Conservation (phyloP, 352 stramenopile species). For the Globisporangium cylindrosporum region DNA sequence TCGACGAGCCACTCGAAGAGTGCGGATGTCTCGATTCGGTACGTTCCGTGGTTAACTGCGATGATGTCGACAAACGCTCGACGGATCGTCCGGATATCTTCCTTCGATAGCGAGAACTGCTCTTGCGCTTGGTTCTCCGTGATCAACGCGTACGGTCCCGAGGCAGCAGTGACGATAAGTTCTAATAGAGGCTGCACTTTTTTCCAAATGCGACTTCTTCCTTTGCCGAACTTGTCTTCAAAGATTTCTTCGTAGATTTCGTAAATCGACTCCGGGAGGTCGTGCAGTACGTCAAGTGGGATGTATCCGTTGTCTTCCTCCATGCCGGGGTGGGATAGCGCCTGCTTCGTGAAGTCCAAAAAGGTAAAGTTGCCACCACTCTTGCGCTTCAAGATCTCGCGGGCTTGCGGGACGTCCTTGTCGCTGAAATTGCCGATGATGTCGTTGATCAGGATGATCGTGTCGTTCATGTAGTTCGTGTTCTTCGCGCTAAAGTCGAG, state of each 20-base stretch:
- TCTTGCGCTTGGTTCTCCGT: constrained; percentile 65
- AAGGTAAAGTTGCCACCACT: constrained; percentile 77
- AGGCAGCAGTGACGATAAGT: constrained; percentile 65
- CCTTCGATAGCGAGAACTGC: constrained; percentile 45
- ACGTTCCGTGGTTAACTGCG: constrained; percentile 51
- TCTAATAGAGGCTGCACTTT: constrained; percentile 73
- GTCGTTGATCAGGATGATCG: constrained; percentile 50
- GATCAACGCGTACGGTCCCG: constrained; percentile 68
- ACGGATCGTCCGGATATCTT: constrained; percentile 69
- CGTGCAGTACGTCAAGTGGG: constrained; percentile 57
- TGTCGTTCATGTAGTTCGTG: constrained; percentile 52
- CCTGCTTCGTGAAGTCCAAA: constrained; percentile 77
- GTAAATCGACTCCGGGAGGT: constrained; percentile 75
- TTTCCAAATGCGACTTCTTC: constrained; percentile 67
- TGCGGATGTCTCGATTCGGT: constrained; percentile 68
- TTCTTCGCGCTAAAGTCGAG: constrained; percentile 77
- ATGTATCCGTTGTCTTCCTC: constrained; percentile 43
- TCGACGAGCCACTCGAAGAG: constrained; percentile 73
- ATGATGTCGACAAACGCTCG: constrained; percentile 80
- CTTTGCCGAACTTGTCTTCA: constrained; percentile 84
- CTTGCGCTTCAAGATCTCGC: constrained; percentile 58
- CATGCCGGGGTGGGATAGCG: constrained; percentile 67
- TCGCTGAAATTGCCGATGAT: constrained; percentile 49
- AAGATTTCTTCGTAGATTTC: constrained; percentile 87
- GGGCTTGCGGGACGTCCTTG: constrained; percentile 39